These are phyloP conservation scores for Stemphylium lycopersici DNA, from an alignment of 2,329 filamentous ascomycete species.

Conservation along the genomic window DNA sequence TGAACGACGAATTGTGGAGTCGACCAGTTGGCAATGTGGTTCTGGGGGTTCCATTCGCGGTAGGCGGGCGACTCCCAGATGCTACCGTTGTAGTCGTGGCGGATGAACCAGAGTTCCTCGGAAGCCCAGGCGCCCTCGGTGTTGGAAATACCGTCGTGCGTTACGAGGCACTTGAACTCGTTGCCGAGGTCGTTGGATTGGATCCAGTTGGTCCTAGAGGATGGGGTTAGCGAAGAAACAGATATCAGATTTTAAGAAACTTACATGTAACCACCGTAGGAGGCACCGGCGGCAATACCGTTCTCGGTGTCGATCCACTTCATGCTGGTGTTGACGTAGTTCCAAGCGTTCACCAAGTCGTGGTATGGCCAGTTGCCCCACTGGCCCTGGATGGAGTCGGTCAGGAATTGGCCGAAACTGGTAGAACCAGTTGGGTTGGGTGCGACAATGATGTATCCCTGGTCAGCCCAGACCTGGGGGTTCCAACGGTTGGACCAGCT, in stretches of 20 bases:
- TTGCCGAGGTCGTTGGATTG: constrained; percentile 83
- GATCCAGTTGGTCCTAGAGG: constrained; percentile 70
- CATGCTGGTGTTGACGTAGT: constrained; percentile 71
- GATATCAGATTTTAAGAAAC: too few species aligned
- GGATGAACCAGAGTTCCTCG: constrained; percentile 60
- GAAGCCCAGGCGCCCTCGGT: constrained; percentile 53
- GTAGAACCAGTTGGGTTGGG: constrained; percentile 86
- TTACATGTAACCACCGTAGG: constrained; percentile 53
- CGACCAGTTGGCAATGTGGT: constrained; percentile 70
- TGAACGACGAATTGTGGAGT: constrained; percentile 92
- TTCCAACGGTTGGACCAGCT: constrained; percentile 86
- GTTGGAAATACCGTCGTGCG: constrained; percentile 84
- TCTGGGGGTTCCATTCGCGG: constrained; percentile 63
- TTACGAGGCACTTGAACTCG: constrained; percentile 86
- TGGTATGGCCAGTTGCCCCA: constrained; percentile 90
- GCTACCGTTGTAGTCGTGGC: constrained; percentile 52
- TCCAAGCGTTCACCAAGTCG: constrained; percentile 80
- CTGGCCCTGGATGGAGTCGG: constrained; percentile 75
- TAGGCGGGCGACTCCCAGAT: constrained; percentile 51
- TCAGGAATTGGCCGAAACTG: constrained; percentile 80
- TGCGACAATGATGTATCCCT: constrained; percentile 81
- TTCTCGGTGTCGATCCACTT: constrained; percentile 70
- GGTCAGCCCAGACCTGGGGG: constrained; percentile 81
- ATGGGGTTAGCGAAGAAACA: too few species aligned
- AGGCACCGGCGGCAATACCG: constrained; percentile 75